Percentiles rank a stretch among this genome's conserved stretches.
Evolutionary conservation across 139 green algal species (phyloP).

Genomic region (Coelastrella sp.): DNA sequence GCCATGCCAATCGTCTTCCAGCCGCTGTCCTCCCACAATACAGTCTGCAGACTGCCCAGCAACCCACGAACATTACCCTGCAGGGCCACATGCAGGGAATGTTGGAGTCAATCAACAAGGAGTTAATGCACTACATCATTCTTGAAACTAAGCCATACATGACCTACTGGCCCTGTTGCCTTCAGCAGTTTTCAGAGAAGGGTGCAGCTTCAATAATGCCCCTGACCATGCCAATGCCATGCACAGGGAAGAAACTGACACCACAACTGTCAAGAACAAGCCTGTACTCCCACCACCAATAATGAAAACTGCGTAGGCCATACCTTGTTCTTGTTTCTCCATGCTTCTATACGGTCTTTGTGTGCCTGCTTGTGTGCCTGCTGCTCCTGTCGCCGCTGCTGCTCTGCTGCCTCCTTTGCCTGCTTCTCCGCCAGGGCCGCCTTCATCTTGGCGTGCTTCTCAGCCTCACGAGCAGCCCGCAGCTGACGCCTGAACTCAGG

Average conservation of each 20-base stretch:
- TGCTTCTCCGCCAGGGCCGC: slow-evolving; percentile 63
- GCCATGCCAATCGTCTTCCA: slow-evolving; percentile 83
- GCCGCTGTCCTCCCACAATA: slow-evolving; percentile 89
- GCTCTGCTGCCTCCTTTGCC: slow-evolving; percentile 68
- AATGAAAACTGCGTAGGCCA: background rate
- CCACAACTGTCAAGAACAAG: too few relatives aligned
- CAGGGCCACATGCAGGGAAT: slow-evolving; percentile 9
- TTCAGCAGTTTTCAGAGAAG: background rate
- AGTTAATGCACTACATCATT: background rate
- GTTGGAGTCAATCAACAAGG: background rate
- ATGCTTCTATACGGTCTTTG: slow-evolving; percentile 74
- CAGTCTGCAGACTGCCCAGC: slow-evolving; percentile 84
- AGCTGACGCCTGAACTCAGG: slow-evolving; percentile 51
- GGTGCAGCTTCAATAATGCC: background rate
- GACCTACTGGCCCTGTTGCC: background rate
- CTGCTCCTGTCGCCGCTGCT: slow-evolving; percentile 63
- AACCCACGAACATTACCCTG: slow-evolving; percentile 92
- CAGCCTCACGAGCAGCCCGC: slow-evolving; percentile 53
- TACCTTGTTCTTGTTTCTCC: slow-evolving; percentile 80
- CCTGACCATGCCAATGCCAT: too few relatives aligned
- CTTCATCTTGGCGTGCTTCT: slow-evolving; percentile 70
- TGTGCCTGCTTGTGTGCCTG: slow-evolving; percentile 69
- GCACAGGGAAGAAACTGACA: too few relatives aligned
- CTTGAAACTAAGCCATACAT: background rate
- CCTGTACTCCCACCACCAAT: too few relatives aligned